Percentiles rank a stretch among this genome's conserved stretches.
These are phyloP conservation scores for Penicillium rolfsii DNA, from an alignment of 2,329 filamentous ascomycete species.

Conservation along the genomic window DNA sequence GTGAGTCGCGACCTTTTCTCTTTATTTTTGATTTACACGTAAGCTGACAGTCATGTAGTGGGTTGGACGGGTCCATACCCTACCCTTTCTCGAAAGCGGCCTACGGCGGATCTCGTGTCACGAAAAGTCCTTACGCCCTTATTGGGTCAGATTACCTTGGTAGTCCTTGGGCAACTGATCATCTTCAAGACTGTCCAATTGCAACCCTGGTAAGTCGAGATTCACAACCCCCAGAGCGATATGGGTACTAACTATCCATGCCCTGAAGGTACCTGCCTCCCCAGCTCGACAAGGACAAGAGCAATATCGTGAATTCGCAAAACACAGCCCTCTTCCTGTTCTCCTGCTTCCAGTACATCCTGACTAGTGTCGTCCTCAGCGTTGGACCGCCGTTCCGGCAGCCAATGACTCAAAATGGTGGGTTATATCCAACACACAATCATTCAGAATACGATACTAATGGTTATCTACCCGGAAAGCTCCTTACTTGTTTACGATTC, in stretches of 20 bases:
- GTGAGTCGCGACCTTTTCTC: constrained; percentile 47
- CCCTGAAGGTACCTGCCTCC: constrained; percentile 73
- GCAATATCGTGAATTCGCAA: constrained; percentile 87
- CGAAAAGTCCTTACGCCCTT: constrained; percentile 89
- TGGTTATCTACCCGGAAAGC: constrained; percentile 56
- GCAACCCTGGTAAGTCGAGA: constrained; percentile 70
- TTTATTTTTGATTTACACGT: background rate
- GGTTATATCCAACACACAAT: constrained; percentile 39
- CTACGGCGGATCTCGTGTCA: constrained; percentile 88
- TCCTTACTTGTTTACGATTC: constrained; percentile 80
- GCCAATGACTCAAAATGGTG: constrained; percentile 76
- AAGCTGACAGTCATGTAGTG: constrained; percentile 57
- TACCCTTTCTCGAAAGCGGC: constrained; percentile 77
- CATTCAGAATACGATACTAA: constrained; percentile 26
- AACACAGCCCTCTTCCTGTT: constrained; percentile 89
- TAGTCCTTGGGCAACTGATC: constrained; percentile 73
- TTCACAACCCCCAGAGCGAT: background rate
- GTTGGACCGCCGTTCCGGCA: constrained; percentile 91
- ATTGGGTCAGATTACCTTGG: constrained; percentile 83
- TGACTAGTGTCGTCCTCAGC: constrained; percentile 84
- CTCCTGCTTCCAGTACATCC: constrained; percentile 92
- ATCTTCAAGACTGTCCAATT: constrained; percentile 74
- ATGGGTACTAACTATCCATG: constrained; percentile 21
- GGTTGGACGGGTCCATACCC: constrained; percentile 90
- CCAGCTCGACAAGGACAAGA: constrained; percentile 72